Evolutionary conservation across 768 basidiomycete species (phyloP), one percentile per base, ranked within the genome.

Genomic region (Leucogyrophana mollusca): DNA sequence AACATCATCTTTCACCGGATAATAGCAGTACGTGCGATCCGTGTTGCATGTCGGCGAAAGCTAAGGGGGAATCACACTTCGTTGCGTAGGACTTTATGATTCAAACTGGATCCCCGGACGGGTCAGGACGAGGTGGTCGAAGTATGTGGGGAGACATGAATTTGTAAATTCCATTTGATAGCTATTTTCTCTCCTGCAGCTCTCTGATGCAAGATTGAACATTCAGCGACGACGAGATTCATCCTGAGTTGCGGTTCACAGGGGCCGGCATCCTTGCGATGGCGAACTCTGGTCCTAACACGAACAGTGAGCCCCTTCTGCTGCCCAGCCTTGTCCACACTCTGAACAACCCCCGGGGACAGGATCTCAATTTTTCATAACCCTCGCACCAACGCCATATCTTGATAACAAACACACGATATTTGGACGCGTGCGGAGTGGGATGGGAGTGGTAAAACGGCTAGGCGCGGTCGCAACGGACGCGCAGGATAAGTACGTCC

Each of bases 201-300:
- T 40, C 18, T 34, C 42, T 20, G 17, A 23, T 13, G 35, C 13
- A 33, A 22, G 14, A 9, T 18, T 18, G 9, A 39, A 10, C n/a
- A 35, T 34, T 2, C 58, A 92, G 91, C 55, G 83, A 90, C 65
- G 94, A 96, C 65, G 94, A 96, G 61, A 81, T 97, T 42, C 80
- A 91, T 56, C 85, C 90, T 1, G 94, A 96, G 11, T 68, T 97
- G 55, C 76, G 94, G 39, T 97, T 97, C 71, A 94, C 93, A 2
- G 95, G 95, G 14, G 94, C 94, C 34, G 95, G 95, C 17, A 94
- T 97, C 47, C 81, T 98, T 20, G 93, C 91, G 8, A 92, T 93
- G 90, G 96, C 96, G 27, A 99, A 99, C 68, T 91, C 94, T 36
- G 94, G 94, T 9, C 89, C 89, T n/a, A 90, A 92, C 62, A 87